Base-by-base conservation (phyloP, 768 basidiomycete genomes). In the Lactarius tabidus region DNA sequence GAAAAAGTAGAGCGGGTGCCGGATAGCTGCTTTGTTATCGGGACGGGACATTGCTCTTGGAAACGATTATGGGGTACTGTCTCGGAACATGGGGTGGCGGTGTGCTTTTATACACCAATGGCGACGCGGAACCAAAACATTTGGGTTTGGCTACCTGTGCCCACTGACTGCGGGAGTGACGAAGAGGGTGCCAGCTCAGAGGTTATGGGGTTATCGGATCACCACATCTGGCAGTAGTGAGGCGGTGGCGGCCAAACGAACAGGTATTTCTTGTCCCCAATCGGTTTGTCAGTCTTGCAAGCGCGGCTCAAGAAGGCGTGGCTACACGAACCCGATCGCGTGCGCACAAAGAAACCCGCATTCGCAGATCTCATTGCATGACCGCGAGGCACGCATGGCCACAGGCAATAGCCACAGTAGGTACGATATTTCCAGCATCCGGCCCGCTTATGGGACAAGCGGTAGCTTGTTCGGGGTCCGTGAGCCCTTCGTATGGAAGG, bases 341-440 rank as follows among this genome's bases (percentile, higher is more conserved):
- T 5, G 8, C 20, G 26, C n/a, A 17, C 26, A 33, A 33, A 56
- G 59, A 56, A 5, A 23, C 9, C 23, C 23, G 48, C 56, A 62
- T 66, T 23, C 59, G 64, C 55, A 38, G 29, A 51, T 29, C 17
- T 39, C 29, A 26, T 45, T 56, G 43, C 35, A 14, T 60, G 45
- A 31, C 39, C 48, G 51, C 59, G 55, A 52, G 64, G 64, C 45
- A 28, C 12, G 26, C 35, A 60, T 48, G 63, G 31, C 53, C 43
- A 18, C 14, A 41, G 35, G 20, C 31, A 1, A 28, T 17, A 6
- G 9, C 7, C 8, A 8, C 8, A 33, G 33, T 8, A 33, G 33
- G 33, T 8, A 3, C 33, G n/a, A n/a, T n/a, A 3, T 33, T 33
- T 33, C 8, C 33, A 33, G 33, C 3, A 33, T 8, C 33, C 4